These are phyloP conservation scores for Amniculicola lignicola DNA, from an alignment of 495 filamentous ascomycete genomes.

Conservation along the genomic window DNA sequence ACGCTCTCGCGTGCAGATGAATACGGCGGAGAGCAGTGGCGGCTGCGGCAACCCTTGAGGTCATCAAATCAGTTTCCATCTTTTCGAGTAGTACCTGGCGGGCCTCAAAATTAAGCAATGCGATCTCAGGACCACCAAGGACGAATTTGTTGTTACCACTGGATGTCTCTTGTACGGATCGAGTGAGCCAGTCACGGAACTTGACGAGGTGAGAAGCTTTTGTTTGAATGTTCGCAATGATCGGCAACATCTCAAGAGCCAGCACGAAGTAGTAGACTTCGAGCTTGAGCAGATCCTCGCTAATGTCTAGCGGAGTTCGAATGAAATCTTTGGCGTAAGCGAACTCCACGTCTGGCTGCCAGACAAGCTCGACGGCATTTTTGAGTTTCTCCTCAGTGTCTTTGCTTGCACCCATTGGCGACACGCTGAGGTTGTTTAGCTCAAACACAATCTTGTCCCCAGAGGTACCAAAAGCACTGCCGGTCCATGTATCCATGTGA, in stretches of 20 bases:
- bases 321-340: neutral
- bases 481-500: conserved; percentile 1
- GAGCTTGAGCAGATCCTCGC: neutral
- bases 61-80: neutral
- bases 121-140: neutral
- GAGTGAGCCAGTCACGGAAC: neutral
- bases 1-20: neutral
- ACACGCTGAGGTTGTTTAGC: neutral
- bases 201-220: neutral
- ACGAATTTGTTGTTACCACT: neutral
- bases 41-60: neutral
- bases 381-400: neutral
- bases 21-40: conserved; percentile 2
- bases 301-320: conserved; percentile 1
- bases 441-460: conserved; percentile 1
- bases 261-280: conserved; percentile 1
- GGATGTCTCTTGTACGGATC: neutral
- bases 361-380: conserved; percentile 2
- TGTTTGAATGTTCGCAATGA: neutral
- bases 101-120: neutral
- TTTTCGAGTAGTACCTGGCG: neutral
- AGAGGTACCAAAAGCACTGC: conserved; percentile 5
- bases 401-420: neutral
- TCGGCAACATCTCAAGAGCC: neutral
- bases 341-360: conserved; percentile 1